phyloP scores from a whole-genome alignment of 495 filamentous ascomycete genomes.

The Trichodelitschia bisporula region DNA sequence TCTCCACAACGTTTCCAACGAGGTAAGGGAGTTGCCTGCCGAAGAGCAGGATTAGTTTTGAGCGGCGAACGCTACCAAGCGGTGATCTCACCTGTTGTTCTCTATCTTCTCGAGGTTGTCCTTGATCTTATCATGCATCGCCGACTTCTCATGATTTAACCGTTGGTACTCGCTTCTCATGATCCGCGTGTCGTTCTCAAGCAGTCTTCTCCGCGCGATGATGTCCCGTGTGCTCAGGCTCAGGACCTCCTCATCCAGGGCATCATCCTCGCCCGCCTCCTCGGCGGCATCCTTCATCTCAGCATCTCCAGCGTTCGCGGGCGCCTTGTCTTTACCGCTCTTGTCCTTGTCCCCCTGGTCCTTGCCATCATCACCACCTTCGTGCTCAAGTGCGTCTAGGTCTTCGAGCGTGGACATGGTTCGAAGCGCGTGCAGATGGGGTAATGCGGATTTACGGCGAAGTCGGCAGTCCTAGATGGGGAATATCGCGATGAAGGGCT shows the following conservation, averaged over 20 bases:
- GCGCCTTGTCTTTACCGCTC: conserved; percentile 24
- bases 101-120: conserved; percentile 97
- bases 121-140: conserved; percentile 96
- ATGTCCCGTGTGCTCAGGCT: conserved; percentile 83
- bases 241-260: conserved; percentile 69
- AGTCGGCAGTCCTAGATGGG: too few relatives aligned
- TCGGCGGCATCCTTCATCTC: conserved; percentile 76
- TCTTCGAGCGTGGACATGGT: conserved; percentile 72
- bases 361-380: conserved; percentile 42
- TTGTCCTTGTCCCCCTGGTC: conserved; percentile 23
- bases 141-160: conserved; percentile 77
- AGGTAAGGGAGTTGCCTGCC: conserved; percentile 87
- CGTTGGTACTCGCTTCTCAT: conserved; percentile 96
- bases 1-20: conserved; percentile 92
- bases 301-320: conserved; percentile 41
- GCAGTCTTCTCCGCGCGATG: conserved; percentile 55
- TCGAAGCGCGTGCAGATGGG: too few relatives aligned
- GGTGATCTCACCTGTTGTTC: conserved; percentile 60
- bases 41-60: not conserved
- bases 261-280: conserved; percentile 41
- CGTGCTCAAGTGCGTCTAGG: conserved; percentile 54
- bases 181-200: conserved; percentile 93
- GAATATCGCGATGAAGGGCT: too few relatives aligned
- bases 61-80: not conserved
- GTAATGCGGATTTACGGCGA: too few relatives aligned